A percentile compares a stretch with the other conserved stretches of the same genome.
Conservation (phyloP, 768 basidiomycete species). For the Cyclocybe cylindracea region DNA sequence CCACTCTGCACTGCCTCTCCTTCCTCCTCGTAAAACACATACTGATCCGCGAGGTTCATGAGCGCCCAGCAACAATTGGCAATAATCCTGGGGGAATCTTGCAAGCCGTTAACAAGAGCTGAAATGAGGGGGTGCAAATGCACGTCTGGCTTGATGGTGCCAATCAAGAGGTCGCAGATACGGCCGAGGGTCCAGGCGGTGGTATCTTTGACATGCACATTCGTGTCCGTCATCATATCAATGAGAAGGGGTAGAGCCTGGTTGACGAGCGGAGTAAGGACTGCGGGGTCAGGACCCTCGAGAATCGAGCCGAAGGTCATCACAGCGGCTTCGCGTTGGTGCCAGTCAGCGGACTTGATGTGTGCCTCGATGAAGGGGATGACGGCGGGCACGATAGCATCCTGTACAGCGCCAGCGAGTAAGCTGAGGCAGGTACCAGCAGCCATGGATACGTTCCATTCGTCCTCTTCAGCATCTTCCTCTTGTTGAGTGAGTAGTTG, state of each 20-base stretch:
- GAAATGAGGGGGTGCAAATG: slow-evolving; percentile 83
- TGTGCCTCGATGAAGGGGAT: slow-evolving; percentile 98
- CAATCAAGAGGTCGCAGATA: slow-evolving; percentile 88
- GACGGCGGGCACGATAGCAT: slow-evolving; percentile 87
- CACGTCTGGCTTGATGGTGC: slow-evolving; percentile 84
- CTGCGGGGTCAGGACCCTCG: slow-evolving; percentile 89
- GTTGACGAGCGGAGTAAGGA: slow-evolving; percentile 87
- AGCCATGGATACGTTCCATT: slow-evolving; percentile 99
- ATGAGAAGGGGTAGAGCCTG: slow-evolving; percentile 94
- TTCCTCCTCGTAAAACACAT: slow-evolving; percentile 69
- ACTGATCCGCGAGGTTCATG: slow-evolving; percentile 93
- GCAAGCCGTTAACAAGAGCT: slow-evolving; percentile 79
- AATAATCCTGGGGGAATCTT: slow-evolving; percentile 81
- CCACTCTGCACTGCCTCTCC: slow-evolving; percentile 54
- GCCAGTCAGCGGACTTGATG: slow-evolving; percentile 93
- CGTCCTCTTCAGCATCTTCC: slow-evolving; percentile 96
- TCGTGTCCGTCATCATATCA: slow-evolving; percentile 89
- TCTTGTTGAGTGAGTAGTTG: slow-evolving; percentile 89
- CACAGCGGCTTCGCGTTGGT: slow-evolving; percentile 92
- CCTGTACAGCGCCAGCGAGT: slow-evolving; percentile 88
- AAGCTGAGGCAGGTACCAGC: slow-evolving; percentile 89
- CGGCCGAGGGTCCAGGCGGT: slow-evolving; percentile 97
- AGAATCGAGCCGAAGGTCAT: slow-evolving; percentile 99
- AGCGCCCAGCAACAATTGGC: slow-evolving; percentile 96
- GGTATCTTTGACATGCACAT: slow-evolving; percentile 91